Evolutionary conservation across 495 filamentous ascomycete genomes (phyloP), one percentile per base, ranked within the genome.

Genomic region (Cercophora newfieldiana): DNA sequence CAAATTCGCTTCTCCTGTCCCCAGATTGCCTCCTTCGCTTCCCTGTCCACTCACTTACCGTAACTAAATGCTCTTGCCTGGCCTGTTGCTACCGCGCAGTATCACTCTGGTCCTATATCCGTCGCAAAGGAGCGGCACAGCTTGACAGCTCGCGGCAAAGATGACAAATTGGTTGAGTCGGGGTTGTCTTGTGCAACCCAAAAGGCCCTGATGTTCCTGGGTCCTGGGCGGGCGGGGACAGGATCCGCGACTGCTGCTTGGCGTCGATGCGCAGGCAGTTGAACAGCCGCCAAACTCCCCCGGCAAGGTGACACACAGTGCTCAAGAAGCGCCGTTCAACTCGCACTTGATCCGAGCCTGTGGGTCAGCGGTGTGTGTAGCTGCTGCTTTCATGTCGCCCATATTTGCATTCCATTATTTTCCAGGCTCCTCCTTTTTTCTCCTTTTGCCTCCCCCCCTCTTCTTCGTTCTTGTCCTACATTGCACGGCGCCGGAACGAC

Each of bases 71-170:
- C 14, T 60, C 31, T 47, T 22, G 58, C 21, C 12, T 7, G 19
- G 2, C 22, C n/a, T 53, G 21, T 53, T 2, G 50, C 50, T 28
- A 60, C 14, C 58, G 58, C 19, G 29, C 19, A 48, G n/a, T n/a
- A n/a, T n/a, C n/a, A n/a, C n/a, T n/a, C n/a, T n/a, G n/a, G n/a
- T n/a, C n/a, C n/a, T n/a, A n/a, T n/a, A n/a, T n/a, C n/a, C n/a
- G n/a, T n/a, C n/a, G n/a, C n/a, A n/a, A n/a, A n/a, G 14, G 31
- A 33, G 58, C 22, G 58, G 58, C 58, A 60, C 58, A 60, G 58
- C 33, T 48, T 7, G 58, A 60, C 30, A 22, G 22, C 6, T 26
- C 18, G 58, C 31, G 58, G 58, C 58, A 57, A 37, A 60, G n/a
- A 58, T 21, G 18, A 19, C 58, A 48, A 60, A 44, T 60, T 12